Evolutionary conservation across 148 eudicot species (phyloP), one percentile per base, ranked within the genome.

Genomic region (Diospyros lotus): DNA sequence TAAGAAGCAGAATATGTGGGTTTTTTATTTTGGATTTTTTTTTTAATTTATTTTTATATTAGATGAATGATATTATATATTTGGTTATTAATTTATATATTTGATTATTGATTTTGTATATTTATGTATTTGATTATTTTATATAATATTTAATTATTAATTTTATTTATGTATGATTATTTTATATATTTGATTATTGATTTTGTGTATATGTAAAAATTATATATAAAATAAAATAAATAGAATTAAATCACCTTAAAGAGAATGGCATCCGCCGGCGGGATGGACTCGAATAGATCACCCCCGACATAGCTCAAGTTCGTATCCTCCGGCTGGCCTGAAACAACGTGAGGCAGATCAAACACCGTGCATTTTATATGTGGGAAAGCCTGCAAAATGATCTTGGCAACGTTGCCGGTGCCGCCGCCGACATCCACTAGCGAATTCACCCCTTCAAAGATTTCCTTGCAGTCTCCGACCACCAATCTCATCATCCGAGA

Each of bases 371-470:
- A 69, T 69, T 69, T 52, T 2, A 69, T 69, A 12, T 39, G 59
- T 51, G 72, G 72, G 72, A 51, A 69, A 0, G 60, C 59, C 41
- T 69, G 59, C 44, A 52, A 39, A 69, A 69, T 69, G 46, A 69
- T 69, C 59, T 40, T 6, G 17, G 72, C 58, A 6, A 52, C 44
- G n/a, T 4, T 1, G 5, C 72, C 72, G 38, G 59, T 69, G 59
- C 72, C 72, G 44, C 72, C 72, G n/a, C 72, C 72, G 5, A 69
- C 59, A 53, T 69, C 72, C 13, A 53, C 72, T 15, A 69, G 13
- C 6, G 59, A 69, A 69, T 7, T 3, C 72, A 52, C 2, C 14
- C 59, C 60, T 38, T 54, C 72, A 38, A 69, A 69, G 2, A 69
- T 15, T 11, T 50, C 60, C 59, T 52, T 52, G 3, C 44, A 69